These are phyloP conservation scores for Arabidopsis suecica DNA, from an alignment of 345 rosid species.

Conservation along the genomic window DNA sequence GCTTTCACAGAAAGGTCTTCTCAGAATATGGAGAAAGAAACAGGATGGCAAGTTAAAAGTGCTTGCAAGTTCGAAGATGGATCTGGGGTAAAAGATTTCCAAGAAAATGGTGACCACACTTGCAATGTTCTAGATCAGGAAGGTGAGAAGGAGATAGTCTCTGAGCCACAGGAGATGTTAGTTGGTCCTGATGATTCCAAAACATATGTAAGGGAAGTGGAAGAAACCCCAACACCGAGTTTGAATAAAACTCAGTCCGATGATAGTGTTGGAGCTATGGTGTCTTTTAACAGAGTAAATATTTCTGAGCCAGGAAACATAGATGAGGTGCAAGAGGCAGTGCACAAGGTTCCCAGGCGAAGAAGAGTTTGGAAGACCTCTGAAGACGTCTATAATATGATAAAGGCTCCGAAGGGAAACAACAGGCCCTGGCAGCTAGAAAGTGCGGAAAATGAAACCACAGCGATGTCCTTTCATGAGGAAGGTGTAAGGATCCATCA, in stretches of 20 bases:
- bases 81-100: conserved; percentile 33
- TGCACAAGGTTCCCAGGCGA: conserved; percentile 45
- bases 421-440: conserved; percentile 40
- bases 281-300: conserved; percentile 34
- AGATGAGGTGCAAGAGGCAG: conserved; percentile 31
- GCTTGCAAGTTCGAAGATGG: conserved; percentile 30
- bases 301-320: conserved; percentile 26
- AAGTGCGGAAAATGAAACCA: conserved; percentile 31
- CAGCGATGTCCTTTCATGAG: conserved; percentile 30
- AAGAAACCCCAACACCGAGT: conserved; percentile 48
- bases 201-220: conserved; percentile 41
- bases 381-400: conserved; percentile 45
- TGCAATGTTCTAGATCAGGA: conserved; percentile 45
- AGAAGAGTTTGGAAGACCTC: conserved; percentile 49
- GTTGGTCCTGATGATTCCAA: conserved; percentile 42
- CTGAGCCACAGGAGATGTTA: conserved; percentile 37
- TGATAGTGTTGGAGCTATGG: conserved; percentile 38
- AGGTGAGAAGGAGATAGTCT: conserved; percentile 43
- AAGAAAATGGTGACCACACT: conserved; percentile 38
- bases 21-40: conserved; percentile 29
- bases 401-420: conserved; percentile 39
- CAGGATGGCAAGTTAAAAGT: conserved; percentile 28
- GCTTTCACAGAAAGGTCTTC: conserved; percentile 30
- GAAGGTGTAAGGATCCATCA: conserved; percentile 37
- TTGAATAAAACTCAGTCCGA: conserved; percentile 19